A percentile compares a stretch with the other conserved stretches of the same genome.
phyloP scores from a whole-genome alignment of 1,139 yeast species.

The Scheffersomyces parashehatae region DNA sequence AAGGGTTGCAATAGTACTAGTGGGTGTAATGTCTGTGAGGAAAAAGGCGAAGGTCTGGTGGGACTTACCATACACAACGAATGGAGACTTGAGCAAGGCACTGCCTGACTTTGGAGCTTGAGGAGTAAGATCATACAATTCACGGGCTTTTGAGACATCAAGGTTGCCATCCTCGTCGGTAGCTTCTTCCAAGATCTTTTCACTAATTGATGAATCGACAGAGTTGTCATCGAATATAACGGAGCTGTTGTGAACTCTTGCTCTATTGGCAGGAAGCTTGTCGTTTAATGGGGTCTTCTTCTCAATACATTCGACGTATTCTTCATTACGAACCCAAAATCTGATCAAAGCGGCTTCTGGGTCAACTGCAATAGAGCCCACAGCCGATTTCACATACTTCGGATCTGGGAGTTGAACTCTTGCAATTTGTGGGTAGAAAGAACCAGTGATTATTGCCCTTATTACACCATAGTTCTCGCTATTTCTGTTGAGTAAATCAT shows the following conservation, averaged over 20 bases:
- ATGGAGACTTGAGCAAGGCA: slow-evolving; percentile 45
- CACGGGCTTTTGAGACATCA: slow-evolving; percentile 30
- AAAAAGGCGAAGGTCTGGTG: slow-evolving; percentile 68
- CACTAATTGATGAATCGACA: slow-evolving; percentile 7
- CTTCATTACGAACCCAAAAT: slow-evolving; percentile 68
- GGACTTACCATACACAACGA: slow-evolving; percentile 56
- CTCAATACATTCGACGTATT: slow-evolving; percentile 7
- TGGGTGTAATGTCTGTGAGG: slow-evolving; percentile 77
- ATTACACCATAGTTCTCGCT: slow-evolving; percentile 50
- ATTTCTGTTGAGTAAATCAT: slow-evolving; percentile 46
- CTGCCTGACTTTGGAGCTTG: slow-evolving; percentile 25
- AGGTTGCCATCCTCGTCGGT: slow-evolving; percentile 41
- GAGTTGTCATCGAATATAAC: slow-evolving; percentile 47
- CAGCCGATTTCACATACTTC: slow-evolving; percentile 64
- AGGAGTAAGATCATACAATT: slow-evolving; percentile 33
- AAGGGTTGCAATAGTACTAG: slow-evolving; percentile 66
- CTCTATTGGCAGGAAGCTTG: slow-evolving; percentile 58
- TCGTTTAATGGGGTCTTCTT: slow-evolving; percentile 11
- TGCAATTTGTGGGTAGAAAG: slow-evolving; percentile 81
- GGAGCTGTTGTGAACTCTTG: slow-evolving; percentile 84
- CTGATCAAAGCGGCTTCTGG: slow-evolving; percentile 76
- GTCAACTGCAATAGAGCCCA: slow-evolving; percentile 82
- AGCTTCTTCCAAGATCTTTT: slow-evolving; percentile 23
- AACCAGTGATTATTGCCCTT: slow-evolving; percentile 71
- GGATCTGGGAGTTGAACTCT: slow-evolving; percentile 82